Percentiles rank a stretch among this genome's conserved stretches.
Conservation (phyloP, 2,329 filamentous ascomycete genomes). For the Trichoderma simmonsii region DNA sequence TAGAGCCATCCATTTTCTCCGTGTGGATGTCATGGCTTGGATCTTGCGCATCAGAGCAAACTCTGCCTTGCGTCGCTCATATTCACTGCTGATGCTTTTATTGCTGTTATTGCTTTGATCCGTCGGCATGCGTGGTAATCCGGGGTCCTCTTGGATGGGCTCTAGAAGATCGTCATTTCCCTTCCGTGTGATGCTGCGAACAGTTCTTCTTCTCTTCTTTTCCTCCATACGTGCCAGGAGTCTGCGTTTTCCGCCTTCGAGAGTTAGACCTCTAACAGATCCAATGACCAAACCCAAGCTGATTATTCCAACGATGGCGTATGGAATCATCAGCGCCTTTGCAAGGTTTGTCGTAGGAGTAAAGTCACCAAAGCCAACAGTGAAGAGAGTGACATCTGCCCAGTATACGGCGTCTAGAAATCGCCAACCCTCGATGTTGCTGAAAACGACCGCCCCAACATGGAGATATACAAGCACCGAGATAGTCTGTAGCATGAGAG, state of each 20-base stretch:
- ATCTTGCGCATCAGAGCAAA: constrained; percentile 81
- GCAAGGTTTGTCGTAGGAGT: constrained; percentile 50
- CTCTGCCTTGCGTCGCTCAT: constrained; percentile 63
- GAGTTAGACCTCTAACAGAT: constrained; percentile 66
- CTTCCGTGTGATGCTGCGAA: constrained; percentile 44
- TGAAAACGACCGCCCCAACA: constrained; percentile 73
- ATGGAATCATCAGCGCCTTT: constrained; percentile 75
- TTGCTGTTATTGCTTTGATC: constrained; percentile 36
- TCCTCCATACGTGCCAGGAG: constrained; percentile 58
- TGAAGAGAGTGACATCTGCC: constrained; percentile 69
- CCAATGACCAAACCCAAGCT: constrained; percentile 80
- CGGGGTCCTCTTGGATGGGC: constrained; percentile 31
- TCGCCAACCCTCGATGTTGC: constrained; percentile 66
- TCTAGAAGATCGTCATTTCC: constrained; percentile 48
- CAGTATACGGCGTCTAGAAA: constrained; percentile 79
- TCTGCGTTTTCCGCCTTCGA: constrained; percentile 52
- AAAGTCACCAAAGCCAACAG: constrained; percentile 61
- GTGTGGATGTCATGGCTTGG: constrained; percentile 60
- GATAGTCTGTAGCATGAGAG: constrained; percentile 87
- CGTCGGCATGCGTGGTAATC: background rate
- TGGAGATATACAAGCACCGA: constrained; percentile 78
- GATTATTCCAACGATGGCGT: constrained; percentile 77
- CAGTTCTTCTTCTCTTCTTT: constrained; percentile 50
- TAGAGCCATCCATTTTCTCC: constrained; percentile 73
- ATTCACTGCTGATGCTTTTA: constrained; percentile 38